Conservation (phyloP, 148 eudicot genomes). For the Rhododendron simsii region DNA sequence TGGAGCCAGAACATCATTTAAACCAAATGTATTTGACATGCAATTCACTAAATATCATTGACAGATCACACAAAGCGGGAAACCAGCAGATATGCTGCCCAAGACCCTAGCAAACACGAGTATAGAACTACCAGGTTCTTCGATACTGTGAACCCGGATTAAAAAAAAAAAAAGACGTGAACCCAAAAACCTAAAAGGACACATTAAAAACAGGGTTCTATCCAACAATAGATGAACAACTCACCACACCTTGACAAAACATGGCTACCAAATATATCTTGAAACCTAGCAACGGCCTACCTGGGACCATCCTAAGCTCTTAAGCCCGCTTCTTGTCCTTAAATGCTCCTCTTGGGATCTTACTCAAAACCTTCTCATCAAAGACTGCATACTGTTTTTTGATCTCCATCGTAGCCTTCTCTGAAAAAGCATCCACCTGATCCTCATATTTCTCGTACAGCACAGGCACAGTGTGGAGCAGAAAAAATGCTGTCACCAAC, state of each 20-base stretch:
- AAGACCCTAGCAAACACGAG: conserved; percentile 1
- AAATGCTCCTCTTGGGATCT: conserved; percentile 69
- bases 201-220: neutral
- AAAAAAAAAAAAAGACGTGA: neutral
- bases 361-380: conserved; percentile 73
- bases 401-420: conserved; percentile 32
- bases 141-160: neutral
- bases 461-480: conserved; percentile 64
- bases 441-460: conserved; percentile 79
- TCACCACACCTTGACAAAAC: neutral
- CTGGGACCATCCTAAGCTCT: conserved; percentile 3
- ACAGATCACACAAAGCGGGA: neutral
- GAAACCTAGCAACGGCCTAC: neutral
- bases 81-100: neutral
- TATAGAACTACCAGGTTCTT: neutral
- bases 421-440: conserved; percentile 59
- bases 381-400: conserved; percentile 69
- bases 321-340: conserved; percentile 57
- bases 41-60: neutral
- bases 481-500: conserved; percentile 16
- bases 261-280: neutral
- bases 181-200: neutral
- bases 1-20: neutral
- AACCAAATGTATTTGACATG: neutral
- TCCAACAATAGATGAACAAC: neutral